Conservation (phyloP, 2,329 filamentous ascomycete species). For the Colletotrichum sp. region DNA sequence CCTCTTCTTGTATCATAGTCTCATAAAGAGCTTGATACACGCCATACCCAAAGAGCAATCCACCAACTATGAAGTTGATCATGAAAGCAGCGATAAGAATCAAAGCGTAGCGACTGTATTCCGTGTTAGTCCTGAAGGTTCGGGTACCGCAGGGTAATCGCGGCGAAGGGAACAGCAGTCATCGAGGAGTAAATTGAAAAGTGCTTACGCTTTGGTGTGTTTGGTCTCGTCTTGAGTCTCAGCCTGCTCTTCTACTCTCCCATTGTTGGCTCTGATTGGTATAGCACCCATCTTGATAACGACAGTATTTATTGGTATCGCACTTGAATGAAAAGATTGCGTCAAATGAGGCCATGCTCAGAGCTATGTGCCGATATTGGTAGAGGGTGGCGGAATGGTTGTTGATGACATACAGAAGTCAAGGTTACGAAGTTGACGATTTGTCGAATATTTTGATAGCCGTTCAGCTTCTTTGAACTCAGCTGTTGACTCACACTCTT, state of each 20-base stretch:
- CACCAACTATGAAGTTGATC: not conserved
- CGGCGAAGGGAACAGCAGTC: too few species aligned
- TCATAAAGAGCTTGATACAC: not conserved
- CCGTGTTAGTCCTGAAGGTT: accelerated
- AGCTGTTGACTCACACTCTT: not conserved
- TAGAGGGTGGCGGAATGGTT: not conserved
- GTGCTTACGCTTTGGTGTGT: not conserved
- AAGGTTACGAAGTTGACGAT: not conserved
- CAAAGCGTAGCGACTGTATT: not conserved
- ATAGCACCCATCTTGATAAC: not conserved
- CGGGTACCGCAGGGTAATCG: too few species aligned
- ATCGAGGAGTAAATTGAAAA: not conserved
- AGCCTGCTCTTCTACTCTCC: not conserved
- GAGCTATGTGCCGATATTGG: not conserved
- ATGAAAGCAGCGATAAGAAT: not conserved
- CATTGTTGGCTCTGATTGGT: accelerated
- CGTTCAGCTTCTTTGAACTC: not conserved
- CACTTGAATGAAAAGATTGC: not conserved
- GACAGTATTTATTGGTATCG: not conserved
- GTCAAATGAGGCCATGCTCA: not conserved
- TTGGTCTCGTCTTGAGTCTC: not conserved
- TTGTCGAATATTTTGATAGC: not conserved
- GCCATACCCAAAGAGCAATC: not conserved
- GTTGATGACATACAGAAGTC: not conserved
- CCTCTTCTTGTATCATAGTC: not conserved